Base-by-base conservation (phyloP, 2,329 filamentous ascomycete species). In the Colletotrichum australisinense region DNA sequence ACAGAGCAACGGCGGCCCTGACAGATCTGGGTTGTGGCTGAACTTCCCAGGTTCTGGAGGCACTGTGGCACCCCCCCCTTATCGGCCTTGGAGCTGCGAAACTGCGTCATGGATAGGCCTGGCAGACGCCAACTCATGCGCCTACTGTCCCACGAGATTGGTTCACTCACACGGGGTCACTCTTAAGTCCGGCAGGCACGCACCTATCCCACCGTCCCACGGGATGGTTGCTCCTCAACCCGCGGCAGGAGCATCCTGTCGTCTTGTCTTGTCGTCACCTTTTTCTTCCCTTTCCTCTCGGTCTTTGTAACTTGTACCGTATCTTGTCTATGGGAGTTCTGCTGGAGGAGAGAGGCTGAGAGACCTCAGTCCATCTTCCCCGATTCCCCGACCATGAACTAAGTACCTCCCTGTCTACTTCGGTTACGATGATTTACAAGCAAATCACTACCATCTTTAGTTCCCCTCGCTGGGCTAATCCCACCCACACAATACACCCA, bases 101-200 rank as follows among this genome's bases (percentile, higher is more conserved):
- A 65, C 67, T 65, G 70, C 70, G 70, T 73, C 70, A 73, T 73
- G 69, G 69, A 72, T 72, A 69, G 58, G 42, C 69, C 69, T 64
- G 69, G 42, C 58, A 69, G 32, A 53, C 65, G 28, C 65, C 69
- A 63, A 59, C 69, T 68, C 69, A 63, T 58, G 59, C 58, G 52
- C 69, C 65, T 56, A 2, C 42, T 42, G 55, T 73, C 55, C 70
- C 70, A 73, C 67, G 60, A 65, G 70, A 73, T 73, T 73, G 70
- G 70, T 70, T 65, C 70, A 53, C 59, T 38, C 49, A 35, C 62
- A 64, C 22, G 9, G 42, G 59, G 38, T 26, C 35, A 55, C 26
- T 28, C 57, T 35, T 49, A 68, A 66, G 69, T 32, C 64, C 69
- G 69, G 52, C 69, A 68, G 58, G 69, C 69, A 72, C 69, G 35